Conservation (phyloP, 257 asterid species). For the Solanum paucissectum region DNA sequence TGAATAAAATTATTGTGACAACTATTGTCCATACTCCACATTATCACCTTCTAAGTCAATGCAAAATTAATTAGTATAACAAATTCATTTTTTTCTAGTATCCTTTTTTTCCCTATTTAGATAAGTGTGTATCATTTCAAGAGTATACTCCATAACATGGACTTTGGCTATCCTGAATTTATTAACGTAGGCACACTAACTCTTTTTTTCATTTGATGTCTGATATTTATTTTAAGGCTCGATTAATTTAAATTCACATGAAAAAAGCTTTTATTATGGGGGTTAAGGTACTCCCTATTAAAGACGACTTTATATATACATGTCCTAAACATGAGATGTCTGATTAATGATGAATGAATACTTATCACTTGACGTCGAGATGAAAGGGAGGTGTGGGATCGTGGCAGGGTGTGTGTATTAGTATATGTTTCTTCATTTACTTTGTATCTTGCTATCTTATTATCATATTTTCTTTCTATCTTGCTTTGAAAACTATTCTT, state of each 20-base stretch:
- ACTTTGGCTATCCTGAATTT: not conserved
- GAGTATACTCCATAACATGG: not conserved
- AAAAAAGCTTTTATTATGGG: not conserved
- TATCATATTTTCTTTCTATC: fast-evolving
- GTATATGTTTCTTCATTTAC: no score
- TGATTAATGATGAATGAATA: not conserved
- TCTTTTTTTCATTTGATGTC: not conserved
- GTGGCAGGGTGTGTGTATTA: not conserved
- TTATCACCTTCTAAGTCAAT: not conserved
- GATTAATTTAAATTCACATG: not conserved
- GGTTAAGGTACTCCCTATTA: not conserved
- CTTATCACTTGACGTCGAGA: not conserved
- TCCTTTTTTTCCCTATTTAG: not conserved
- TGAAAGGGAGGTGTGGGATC: not conserved
- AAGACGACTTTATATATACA: fast-evolving
- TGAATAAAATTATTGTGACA: not conserved
- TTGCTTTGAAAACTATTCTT: not conserved
- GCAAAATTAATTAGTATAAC: not conserved
- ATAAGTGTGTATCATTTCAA: not conserved
- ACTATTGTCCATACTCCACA: not conserved
- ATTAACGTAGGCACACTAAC: not conserved
- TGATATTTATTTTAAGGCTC: not conserved
- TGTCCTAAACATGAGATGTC: not conserved
- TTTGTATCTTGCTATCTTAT: not conserved
- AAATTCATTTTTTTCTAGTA: not conserved